A percentile compares a stretch with the other conserved stretches of the same genome.
These are phyloP conservation scores for Lasiodiplodia theobromae DNA, from an alignment of 2,329 filamentous ascomycete genomes.

Conservation along the genomic window DNA sequence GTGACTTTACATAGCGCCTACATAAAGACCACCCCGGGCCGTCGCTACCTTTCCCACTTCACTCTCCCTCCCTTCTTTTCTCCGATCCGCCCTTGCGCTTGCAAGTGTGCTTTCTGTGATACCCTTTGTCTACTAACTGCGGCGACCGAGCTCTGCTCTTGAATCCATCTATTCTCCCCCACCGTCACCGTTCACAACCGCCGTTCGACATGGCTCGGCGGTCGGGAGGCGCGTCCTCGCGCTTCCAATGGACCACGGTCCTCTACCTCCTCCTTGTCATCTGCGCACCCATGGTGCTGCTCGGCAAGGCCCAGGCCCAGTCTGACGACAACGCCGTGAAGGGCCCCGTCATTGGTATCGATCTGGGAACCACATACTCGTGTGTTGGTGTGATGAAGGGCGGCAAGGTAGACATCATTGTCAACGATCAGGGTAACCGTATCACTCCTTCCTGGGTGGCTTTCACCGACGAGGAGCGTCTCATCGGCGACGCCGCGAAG, in stretches of 20 bases:
- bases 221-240: slow-evolving; percentile 70
- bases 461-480: slow-evolving; percentile 94
- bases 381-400: slow-evolving; percentile 51
- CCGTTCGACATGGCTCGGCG: slow-evolving; percentile 59
- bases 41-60: slow-evolving; percentile 16
- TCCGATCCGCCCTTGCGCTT: background rate
- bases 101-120: slow-evolving; percentile 23
- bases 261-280: slow-evolving; percentile 93
- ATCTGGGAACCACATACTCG: slow-evolving; percentile 47
- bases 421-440: slow-evolving; percentile 55
- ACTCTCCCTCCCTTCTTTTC: slow-evolving; percentile 14
- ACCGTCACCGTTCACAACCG: background rate
- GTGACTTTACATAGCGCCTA: slow-evolving; percentile 30
- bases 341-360: slow-evolving; percentile 47
- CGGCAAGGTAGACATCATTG: slow-evolving; percentile 52
- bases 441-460: slow-evolving; percentile 78
- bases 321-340: slow-evolving; percentile 64
- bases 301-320: slow-evolving; percentile 77
- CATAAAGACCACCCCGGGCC: slow-evolving; percentile 29
- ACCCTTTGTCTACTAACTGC: slow-evolving; percentile 19
- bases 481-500: slow-evolving; percentile 85
- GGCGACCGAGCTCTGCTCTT: slow-evolving; percentile 12
- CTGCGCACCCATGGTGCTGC: slow-evolving; percentile 81
- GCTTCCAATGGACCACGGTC: slow-evolving; percentile 84
- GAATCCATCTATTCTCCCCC: background rate